Evolutionary conservation across 441 rosid species (phyloP).

Genomic region (Rhodomyrtus psidioides): DNA sequence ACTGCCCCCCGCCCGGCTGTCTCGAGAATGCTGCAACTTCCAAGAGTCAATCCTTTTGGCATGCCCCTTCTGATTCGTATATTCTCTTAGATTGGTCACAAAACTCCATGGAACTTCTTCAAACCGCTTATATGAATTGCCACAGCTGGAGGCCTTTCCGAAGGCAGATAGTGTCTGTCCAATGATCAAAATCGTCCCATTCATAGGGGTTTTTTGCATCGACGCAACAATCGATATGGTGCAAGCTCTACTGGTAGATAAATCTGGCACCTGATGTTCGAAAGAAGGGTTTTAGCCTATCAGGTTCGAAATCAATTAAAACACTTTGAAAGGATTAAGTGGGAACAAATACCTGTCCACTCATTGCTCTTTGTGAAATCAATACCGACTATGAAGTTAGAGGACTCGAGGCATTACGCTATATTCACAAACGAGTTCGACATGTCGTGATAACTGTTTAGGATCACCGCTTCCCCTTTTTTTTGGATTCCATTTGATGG

Average conservation of each 20-base stretch:
- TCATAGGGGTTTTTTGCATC: conserved; percentile 56
- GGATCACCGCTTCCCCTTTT: too few relatives aligned
- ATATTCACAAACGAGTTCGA: too few relatives aligned
- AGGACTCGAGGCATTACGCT: conserved; percentile 53
- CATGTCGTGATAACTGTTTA: too few relatives aligned
- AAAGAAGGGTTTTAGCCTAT: not conserved
- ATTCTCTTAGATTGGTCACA: conserved; percentile 59
- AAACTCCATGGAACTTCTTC: conserved; percentile 96
- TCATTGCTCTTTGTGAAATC: conserved; percentile 94
- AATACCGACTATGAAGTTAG: conserved; percentile 83
- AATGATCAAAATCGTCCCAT: conserved; percentile 83
- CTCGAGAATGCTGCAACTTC: conserved; percentile 70
- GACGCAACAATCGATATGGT: conserved; percentile 41
- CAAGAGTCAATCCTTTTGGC: conserved; percentile 61
- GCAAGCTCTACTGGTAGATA: conserved; percentile 53
- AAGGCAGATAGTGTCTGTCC: conserved; percentile 74
- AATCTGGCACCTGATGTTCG: conserved; percentile 51
- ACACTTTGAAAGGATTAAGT: not conserved
- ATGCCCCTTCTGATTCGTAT: conserved; percentile 48
- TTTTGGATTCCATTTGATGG: not conserved
- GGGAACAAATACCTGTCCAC: conserved; percentile 60
- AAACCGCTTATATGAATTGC: conserved; percentile 78
- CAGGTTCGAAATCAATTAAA: not conserved
- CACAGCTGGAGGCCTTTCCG: conserved; percentile 77
- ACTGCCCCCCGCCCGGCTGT: conserved; percentile 90